Evolutionary conservation across 257 asterid genomes (phyloP).

Genomic region (Solanum pimpinellifolium): DNA sequence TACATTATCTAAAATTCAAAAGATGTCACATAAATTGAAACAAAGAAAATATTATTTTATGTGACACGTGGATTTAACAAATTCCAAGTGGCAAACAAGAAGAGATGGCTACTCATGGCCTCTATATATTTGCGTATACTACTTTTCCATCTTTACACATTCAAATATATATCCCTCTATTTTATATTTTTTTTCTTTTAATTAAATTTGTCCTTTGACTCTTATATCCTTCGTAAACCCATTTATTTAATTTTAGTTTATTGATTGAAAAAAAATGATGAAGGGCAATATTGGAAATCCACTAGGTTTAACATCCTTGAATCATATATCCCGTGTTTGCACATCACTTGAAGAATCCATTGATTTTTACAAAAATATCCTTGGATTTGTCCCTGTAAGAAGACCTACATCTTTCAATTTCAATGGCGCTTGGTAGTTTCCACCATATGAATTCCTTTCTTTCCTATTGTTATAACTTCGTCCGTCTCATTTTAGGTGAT

Average conservation of each 20-base stretch:
- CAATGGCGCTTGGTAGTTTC: slow-evolving; percentile 46
- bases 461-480: too few species aligned
- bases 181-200: not conserved
- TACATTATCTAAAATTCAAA: too few species aligned
- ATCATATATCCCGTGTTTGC: slow-evolving; percentile 77
- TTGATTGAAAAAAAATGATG: slow-evolving; percentile 8
- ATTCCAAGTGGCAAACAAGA: not conserved
- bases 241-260: not conserved
- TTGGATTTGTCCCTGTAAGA: slow-evolving; percentile 70
- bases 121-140: not conserved
- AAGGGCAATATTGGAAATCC: slow-evolving; percentile 56
- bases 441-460: not conserved
- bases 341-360: slow-evolving; percentile 75
- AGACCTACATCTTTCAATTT: slow-evolving; percentile 76
- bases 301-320: slow-evolving; percentile 60
- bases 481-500: not conserved
- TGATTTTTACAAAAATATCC: slow-evolving; percentile 55
- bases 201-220: not conserved
- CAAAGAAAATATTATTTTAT: too few species aligned
- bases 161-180: not conserved
- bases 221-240: not conserved
- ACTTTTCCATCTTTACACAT: not conserved
- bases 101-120: too few species aligned
- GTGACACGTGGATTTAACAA: not conserved
- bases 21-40: too few species aligned